Conservation (phyloP, 2,329 filamentous ascomycete species). For the Acrocalymma vagum region DNA sequence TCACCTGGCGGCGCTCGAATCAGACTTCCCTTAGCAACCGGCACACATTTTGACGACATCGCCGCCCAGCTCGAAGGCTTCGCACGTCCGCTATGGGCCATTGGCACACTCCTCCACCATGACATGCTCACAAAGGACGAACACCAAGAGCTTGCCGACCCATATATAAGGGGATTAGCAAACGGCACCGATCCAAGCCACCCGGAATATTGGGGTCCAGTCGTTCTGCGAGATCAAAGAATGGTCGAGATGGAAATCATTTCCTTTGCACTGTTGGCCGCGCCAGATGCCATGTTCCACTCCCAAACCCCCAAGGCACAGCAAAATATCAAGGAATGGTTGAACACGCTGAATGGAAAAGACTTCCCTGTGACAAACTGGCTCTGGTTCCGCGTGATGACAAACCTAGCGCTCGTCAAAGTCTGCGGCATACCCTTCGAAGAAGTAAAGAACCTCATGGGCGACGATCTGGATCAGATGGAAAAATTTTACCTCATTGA, state of each 20-base stretch:
- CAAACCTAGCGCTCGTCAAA: slow-evolving; percentile 56
- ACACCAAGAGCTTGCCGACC: slow-evolving; percentile 25
- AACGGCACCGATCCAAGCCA: slow-evolving; percentile 46
- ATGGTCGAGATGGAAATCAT: slow-evolving; percentile 66
- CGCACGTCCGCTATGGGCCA: slow-evolving; percentile 42
- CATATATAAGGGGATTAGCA: slow-evolving; percentile 40
- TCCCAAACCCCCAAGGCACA: slow-evolving; percentile 38
- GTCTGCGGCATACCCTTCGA: slow-evolving; percentile 49
- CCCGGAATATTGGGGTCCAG: slow-evolving; percentile 58
- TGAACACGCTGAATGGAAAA: slow-evolving; percentile 54
- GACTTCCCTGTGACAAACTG: slow-evolving; percentile 60
- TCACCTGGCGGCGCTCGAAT: slow-evolving; percentile 41
- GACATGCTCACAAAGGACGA: slow-evolving; percentile 20
- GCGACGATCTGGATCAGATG: slow-evolving; percentile 53
- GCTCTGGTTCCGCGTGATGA: slow-evolving; percentile 63
- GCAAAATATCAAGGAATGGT: slow-evolving; percentile 51
- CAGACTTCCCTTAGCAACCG: slow-evolving; percentile 37
- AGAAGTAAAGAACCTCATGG: slow-evolving; percentile 48
- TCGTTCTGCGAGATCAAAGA: slow-evolving; percentile 58
- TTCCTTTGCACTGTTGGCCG: slow-evolving; percentile 57
- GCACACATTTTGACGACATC: slow-evolving; percentile 46
- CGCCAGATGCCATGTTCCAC: slow-evolving; percentile 50
- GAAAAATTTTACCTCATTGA: slow-evolving; percentile 56
- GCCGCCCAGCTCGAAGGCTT: slow-evolving; percentile 46
- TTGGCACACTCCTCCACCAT: slow-evolving; percentile 38